Evolutionary conservation across 225 moss, liverwort and hornwort species (phyloP), one percentile per base, ranked within the genome.

Genomic region (Rhytidiadelphus loreus): DNA sequence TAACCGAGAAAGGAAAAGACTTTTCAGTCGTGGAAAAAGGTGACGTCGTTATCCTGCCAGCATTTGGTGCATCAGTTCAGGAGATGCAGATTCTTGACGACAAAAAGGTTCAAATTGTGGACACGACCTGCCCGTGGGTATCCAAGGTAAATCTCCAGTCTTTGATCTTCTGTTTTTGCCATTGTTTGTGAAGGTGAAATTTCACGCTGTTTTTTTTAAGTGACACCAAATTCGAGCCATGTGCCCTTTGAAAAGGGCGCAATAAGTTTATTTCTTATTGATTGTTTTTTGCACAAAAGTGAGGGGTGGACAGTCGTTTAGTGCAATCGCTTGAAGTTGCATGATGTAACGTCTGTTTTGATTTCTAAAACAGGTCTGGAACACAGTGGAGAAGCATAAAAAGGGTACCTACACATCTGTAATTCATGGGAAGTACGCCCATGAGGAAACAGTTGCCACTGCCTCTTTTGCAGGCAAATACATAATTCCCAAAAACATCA

Each of bases 71-170:
- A 52, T 95, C 96, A 8, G 96, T 99, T 43, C 94, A 95, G 84
- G 98, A 99, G 87, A 96, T 99, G 96, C 96, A 94, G 90, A 89
- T 95, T 48, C 91, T 99, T 69, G 95, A 91, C 57, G 91, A 94
- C 14, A 97, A 96, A 91, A 96, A 96, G 75, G 97, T 99, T 37
- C 98, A 97, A 86, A 99, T 99, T 83, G 98, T 99, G 33, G 98
- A 99, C 82, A 99, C 98, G 37, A 99, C 98, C 77, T 99, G 98
- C 88, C 98, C 98, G 15, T 99, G 98, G 98, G 98, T 99, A 74
- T 99, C 98, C 3, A 99, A 99, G 93, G 98, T 98, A 89, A 87
- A 58, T 7, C 17, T 44, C 69, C n/a, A 53, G 63, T 64, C 71
- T 56, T 21, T 83, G 25, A 80, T 57, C 71, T 75, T 50, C 50